Conservation (phyloP, 75 land plant species). For the Chamaecyparis obtusa region DNA sequence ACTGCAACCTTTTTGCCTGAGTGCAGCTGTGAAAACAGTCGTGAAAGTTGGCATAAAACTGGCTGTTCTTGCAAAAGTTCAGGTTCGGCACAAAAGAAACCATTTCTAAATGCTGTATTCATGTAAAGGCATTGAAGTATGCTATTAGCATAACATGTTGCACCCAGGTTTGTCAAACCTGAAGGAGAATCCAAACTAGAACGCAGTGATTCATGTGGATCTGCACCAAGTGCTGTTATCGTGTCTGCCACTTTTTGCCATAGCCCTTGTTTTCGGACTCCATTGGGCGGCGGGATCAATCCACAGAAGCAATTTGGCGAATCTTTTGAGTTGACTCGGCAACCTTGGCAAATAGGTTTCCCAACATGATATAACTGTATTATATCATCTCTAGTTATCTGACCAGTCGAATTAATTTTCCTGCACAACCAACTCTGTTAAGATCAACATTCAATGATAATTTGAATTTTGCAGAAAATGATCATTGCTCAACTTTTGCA, state of each 20-base stretch:
- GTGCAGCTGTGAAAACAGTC: slow-evolving; percentile 87
- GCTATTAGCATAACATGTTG: slow-evolving; percentile 99
- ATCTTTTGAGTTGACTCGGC: slow-evolving; percentile 80
- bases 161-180: slow-evolving; percentile 92
- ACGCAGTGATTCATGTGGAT: slow-evolving; percentile 73
- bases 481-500: background rate
- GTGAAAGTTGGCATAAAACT: slow-evolving; percentile 78
- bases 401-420: slow-evolving; percentile 61
- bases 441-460: background rate
- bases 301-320: slow-evolving; percentile 95
- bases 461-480: background rate
- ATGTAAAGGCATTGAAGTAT: slow-evolving; percentile 93
- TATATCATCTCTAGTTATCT: slow-evolving; percentile 58
- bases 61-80: slow-evolving; percentile 67
- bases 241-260: slow-evolving; percentile 88
- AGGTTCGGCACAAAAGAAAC: slow-evolving; percentile 78
- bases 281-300: slow-evolving; percentile 70
- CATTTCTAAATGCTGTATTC: slow-evolving; percentile 70
- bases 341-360: slow-evolving; percentile 81
- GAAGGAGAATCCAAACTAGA: slow-evolving; percentile 62
- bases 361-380: slow-evolving; percentile 58
- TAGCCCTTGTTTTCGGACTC: slow-evolving; percentile 81
- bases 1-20: slow-evolving; percentile 74
- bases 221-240: slow-evolving; percentile 64
- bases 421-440: slow-evolving; percentile 32